These are phyloP conservation scores for Kwoniella botswanensis DNA, from an alignment of 768 basidiomycete species.

Conservation along the genomic window DNA sequence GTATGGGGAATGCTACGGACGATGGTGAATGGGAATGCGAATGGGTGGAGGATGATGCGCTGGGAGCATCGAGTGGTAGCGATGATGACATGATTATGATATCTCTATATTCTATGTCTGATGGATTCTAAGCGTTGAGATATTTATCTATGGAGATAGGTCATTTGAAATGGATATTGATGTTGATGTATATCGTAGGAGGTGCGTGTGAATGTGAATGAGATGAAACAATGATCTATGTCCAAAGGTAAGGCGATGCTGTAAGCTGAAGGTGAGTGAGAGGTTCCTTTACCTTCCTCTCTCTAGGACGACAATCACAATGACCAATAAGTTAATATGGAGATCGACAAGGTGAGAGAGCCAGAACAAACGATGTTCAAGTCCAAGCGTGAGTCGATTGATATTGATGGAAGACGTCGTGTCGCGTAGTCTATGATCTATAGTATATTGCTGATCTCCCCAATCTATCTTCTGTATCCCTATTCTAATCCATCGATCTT, in stretches of 20 bases:
- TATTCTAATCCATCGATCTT: neutral
- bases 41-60: constrained; percentile 27
- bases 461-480: no score
- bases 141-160: no score
- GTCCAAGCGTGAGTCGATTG: neutral
- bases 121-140: no score
- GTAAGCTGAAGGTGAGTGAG: neutral
- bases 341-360: neutral
- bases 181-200: neutral
- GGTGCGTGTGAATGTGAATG: neutral
- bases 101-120: no score
- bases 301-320: neutral
- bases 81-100: constrained; percentile 8
- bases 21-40: constrained; percentile 30
- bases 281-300: neutral
- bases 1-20: constrained; percentile 43
- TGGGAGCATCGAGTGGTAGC: constrained; percentile 3
- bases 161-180: neutral
- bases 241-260: neutral
- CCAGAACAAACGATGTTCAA: neutral
- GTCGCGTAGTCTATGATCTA: neutral
- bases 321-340: neutral
- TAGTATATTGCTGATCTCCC: no score
- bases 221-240: neutral
- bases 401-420: neutral